These are phyloP conservation scores for Ocimum tenuiflorum DNA, from an alignment of 257 asterid genomes.

Conservation along the genomic window DNA sequence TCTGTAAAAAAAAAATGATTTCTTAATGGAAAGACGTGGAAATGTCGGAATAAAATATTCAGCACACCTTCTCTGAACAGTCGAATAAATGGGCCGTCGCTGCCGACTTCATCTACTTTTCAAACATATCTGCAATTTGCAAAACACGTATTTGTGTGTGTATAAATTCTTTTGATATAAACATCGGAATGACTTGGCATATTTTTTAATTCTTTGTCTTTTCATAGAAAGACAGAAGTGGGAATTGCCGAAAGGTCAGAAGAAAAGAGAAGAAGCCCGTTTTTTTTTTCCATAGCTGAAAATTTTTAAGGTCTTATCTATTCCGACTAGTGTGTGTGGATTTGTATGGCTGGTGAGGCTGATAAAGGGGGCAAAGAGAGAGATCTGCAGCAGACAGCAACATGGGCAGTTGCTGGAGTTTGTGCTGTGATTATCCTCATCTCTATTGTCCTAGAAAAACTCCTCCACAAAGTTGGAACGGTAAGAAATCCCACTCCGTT, in stretches of 20 bases:
- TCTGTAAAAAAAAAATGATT: background rate
- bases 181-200: background rate
- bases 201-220: background rate
- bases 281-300: constrained; percentile 7
- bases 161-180: constrained; percentile 14
- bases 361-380: constrained; percentile 24
- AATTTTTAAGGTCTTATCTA: background rate
- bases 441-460: constrained; percentile 63
- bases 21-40: background rate
- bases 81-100: constrained; percentile 15
- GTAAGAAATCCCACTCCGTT: constrained; percentile 26
- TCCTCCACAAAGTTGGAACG: constrained; percentile 69
- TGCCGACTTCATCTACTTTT: background rate
- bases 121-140: background rate
- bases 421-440: constrained; percentile 64
- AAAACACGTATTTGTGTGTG: background rate
- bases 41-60: background rate
- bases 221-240: background rate
- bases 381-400: constrained; percentile 65
- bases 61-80: constrained; percentile 6
- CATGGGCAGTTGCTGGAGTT: constrained; percentile 93
- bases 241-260: background rate
- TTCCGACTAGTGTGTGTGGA: background rate
- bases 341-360: constrained; percentile 50
- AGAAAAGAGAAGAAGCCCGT: background rate